Percentiles rank a stretch among this genome's conserved stretches.
phyloP scores from a whole-genome alignment of 2,329 filamentous ascomycete genomes.

The Colletotrichum costaricense region DNA sequence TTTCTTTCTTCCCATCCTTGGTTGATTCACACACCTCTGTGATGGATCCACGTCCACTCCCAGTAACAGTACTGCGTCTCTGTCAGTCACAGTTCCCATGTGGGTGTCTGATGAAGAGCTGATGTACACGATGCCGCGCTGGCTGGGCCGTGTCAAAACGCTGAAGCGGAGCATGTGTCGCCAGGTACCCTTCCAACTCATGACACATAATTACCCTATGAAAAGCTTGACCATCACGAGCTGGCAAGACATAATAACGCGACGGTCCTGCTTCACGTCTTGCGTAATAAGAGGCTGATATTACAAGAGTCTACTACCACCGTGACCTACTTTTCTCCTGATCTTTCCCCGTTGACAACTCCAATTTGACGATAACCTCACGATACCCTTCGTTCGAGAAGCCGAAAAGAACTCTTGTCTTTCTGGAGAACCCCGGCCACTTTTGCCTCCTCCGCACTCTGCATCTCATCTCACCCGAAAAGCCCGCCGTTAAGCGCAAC shows the following conservation, averaged over 20 bases:
- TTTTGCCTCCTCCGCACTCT: neutral
- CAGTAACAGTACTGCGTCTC: neutral
- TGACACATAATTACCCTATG: constrained; percentile 53
- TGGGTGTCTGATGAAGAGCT: neutral
- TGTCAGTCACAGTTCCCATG: neutral
- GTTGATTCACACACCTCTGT: neutral
- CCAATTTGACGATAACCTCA: constrained; percentile 13
- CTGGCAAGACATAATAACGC: constrained; percentile 38
- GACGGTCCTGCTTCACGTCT: constrained; percentile 8
- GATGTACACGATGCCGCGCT: neutral
- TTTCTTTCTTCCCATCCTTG: neutral
- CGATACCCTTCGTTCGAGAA: neutral
- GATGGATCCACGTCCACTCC: neutral
- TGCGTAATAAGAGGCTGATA: neutral
- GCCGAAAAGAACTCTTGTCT: neutral
- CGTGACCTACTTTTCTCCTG: neutral
- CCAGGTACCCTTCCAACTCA: constrained; percentile 36
- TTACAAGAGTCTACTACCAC: constrained; percentile 11
- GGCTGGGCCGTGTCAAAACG: constrained; percentile 25
- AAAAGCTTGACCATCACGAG: constrained; percentile 44
- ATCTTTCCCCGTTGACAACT: neutral
- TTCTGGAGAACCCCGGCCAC: neutral
- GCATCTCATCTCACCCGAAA: constrained; percentile 13
- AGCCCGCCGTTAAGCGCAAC: constrained; percentile 11
- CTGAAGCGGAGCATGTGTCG: constrained; percentile 32